Base-by-base conservation (phyloP, 2,329 filamentous ascomycete genomes). In the Paecilomyces formosus region DNA sequence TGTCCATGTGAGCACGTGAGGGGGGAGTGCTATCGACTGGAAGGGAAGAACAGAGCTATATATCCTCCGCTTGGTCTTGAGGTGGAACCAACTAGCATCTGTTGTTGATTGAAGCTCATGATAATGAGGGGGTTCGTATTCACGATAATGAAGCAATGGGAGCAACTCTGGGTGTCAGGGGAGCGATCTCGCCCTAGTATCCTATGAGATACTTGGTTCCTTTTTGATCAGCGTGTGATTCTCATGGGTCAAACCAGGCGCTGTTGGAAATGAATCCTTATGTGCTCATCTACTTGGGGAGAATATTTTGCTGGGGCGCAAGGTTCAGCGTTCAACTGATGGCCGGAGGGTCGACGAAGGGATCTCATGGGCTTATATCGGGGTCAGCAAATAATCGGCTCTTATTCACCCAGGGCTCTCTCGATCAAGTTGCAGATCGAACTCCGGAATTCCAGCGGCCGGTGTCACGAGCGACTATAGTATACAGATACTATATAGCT, bases 401-500 rank as follows among this genome's bases (percentile, higher is more conserved):
- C 57, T 56, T 55, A 39, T 57, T 30, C 57, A 58, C 49, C 59
- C 55, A 55, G 51, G 59, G 55, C 60, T 62, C 57, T 63, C 58
- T 65, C 64, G 62, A 63, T 61, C 64, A 65, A 60, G 61, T 58
- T 63, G 63, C 57, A 66, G 60, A 62, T 64, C 66, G 59, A 62
- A 59, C 61, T 60, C 61, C 63, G 65, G 61, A 64, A 67, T 68
- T 26, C 61, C 64, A 62, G 66, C 68, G 67, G 66, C 61, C 64
- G 64, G 72, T 71, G 64, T 70, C 67, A 67, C 71, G 61, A 72
- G 70, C 74, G 66, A 74, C 69, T 69, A 76, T 77, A 77, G 74
- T 78, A 76, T 72, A 73, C 69, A 73, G 72, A 77, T 79, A 76
- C 76, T 81, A 81, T 82, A 83, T 84, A 85, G 81, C 82, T 82